These are phyloP conservation scores for Zalaria sp. DNA, from an alignment of 2,329 filamentous ascomycete genomes.

Conservation along the genomic window DNA sequence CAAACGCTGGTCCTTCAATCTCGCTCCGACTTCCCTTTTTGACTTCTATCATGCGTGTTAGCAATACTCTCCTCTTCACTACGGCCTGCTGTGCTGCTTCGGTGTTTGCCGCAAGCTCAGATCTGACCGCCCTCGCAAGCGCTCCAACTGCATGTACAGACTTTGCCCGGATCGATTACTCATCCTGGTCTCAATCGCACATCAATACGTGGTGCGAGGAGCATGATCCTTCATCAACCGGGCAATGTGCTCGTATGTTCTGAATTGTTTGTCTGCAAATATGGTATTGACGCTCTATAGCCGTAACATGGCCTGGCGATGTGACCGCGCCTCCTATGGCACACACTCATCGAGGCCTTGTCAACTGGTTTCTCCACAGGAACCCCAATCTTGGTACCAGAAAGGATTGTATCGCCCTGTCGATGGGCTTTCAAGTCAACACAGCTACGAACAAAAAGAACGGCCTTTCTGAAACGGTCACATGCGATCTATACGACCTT, in stretches of 20 bases:
- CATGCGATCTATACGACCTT: conserved; percentile 3
- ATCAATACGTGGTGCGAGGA: conserved; percentile 4
- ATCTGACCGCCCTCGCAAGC: background rate
- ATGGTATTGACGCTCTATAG: background rate
- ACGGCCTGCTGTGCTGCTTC: background rate
- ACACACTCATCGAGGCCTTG: background rate
- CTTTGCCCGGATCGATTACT: conserved; percentile 1
- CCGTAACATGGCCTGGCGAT: background rate
- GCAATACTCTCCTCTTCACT: background rate
- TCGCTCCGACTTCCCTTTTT: background rate
- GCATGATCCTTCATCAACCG: conserved; percentile 2
- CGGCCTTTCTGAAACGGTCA: conserved; percentile 2
- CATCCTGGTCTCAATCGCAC: background rate
- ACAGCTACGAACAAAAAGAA: background rate
- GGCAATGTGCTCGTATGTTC: conserved; percentile 4
- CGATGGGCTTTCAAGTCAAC: conserved; percentile 1
- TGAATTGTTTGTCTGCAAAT: no score
- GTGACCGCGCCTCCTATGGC: background rate
- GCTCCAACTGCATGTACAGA: background rate
- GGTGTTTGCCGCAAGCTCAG: background rate
- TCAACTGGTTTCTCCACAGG: background rate
- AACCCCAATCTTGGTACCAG: conserved; percentile 1
- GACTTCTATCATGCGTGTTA: background rate
- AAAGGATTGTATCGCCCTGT: conserved; percentile 3
- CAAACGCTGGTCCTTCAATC: conserved; percentile 1